Percentiles rank a stretch among this genome's conserved stretches.
Conservation (phyloP, 2,329 filamentous ascomycete genomes). For the Fusarium camptoceras region DNA sequence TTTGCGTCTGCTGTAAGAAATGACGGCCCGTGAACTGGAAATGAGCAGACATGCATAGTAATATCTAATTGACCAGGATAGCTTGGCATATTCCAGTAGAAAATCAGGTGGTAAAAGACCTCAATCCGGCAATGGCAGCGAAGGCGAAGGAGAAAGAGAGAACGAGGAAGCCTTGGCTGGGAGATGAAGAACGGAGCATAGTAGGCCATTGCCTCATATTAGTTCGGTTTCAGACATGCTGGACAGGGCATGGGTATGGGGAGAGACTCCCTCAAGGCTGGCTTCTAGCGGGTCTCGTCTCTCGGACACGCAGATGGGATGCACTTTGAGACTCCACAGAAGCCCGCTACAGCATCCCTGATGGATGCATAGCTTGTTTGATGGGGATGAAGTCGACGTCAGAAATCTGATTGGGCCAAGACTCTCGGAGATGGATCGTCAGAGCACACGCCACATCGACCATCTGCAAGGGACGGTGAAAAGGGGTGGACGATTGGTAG, state of each 20-base stretch:
- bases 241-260: slow-evolving; percentile 16
- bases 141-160: slow-evolving; percentile 6
- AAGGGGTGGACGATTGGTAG: slow-evolving; percentile 4
- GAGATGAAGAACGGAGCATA: slow-evolving; percentile 43
- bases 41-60: not conserved
- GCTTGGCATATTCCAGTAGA: slow-evolving; percentile 2
- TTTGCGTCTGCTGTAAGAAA: not conserved
- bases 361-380: slow-evolving; percentile 42
- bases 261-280: slow-evolving; percentile 1
- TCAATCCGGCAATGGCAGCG: not conserved
- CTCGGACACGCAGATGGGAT: slow-evolving; percentile 8
- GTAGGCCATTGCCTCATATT: slow-evolving; percentile 29
- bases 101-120: not conserved
- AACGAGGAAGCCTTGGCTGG: slow-evolving; percentile 13
- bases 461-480: slow-evolving; percentile 19
- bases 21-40: slow-evolving; percentile 1
- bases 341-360: slow-evolving; percentile 28
- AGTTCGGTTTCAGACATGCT: slow-evolving; percentile 45
- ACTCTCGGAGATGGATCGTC: slow-evolving; percentile 9
- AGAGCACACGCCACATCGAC: slow-evolving; percentile 29
- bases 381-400: slow-evolving; percentile 30
- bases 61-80: not conserved
- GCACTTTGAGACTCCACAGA: slow-evolving; percentile 10
- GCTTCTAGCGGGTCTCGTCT: slow-evolving; percentile 17
- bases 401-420: slow-evolving; percentile 18